These are phyloP conservation scores for Panicum miliaceum DNA, from an alignment of 176 grass and related monocot genomes.

Conservation along the genomic window DNA sequence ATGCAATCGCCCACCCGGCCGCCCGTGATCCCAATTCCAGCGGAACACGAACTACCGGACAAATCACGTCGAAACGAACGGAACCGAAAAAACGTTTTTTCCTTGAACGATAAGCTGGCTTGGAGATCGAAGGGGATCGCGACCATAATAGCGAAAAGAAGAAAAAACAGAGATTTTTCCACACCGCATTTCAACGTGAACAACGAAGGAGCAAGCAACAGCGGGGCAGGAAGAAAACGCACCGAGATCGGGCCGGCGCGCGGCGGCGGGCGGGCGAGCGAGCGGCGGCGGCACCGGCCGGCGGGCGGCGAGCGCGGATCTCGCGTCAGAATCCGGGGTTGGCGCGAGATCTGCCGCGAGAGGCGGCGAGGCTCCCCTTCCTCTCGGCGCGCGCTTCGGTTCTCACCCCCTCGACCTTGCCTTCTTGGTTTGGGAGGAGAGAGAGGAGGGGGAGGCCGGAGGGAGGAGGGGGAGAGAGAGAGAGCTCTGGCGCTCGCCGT, in stretches of 20 bases:
- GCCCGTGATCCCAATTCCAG: slow-evolving; percentile 28
- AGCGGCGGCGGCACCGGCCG: neutral
- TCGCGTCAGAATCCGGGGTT: slow-evolving; percentile 7
- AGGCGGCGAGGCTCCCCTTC: neutral
- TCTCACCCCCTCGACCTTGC: neutral
- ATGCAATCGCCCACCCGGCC: neutral
- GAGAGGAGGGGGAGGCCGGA: neutral
- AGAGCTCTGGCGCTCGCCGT: neutral
- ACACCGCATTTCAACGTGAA: neutral
- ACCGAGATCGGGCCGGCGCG: slow-evolving; percentile 31
- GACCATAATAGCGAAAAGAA: neutral
- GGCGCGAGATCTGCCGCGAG: slow-evolving; percentile 44
- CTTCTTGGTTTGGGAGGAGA: neutral
- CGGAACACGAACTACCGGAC: neutral
- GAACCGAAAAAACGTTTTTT: neutral
- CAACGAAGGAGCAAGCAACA: neutral
- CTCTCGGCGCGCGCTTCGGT: neutral
- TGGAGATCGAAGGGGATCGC: neutral
- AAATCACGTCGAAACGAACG: neutral
- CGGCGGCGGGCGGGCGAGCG: neutral
- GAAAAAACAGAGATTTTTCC: neutral
- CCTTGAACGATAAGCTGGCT: neutral
- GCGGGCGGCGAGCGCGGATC: slow-evolving; percentile 12
- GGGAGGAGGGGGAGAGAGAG: neutral
- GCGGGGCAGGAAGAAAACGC: neutral